Conservation (phyloP, 306 rosid genomes). For the Vachellia collinsii region DNA sequence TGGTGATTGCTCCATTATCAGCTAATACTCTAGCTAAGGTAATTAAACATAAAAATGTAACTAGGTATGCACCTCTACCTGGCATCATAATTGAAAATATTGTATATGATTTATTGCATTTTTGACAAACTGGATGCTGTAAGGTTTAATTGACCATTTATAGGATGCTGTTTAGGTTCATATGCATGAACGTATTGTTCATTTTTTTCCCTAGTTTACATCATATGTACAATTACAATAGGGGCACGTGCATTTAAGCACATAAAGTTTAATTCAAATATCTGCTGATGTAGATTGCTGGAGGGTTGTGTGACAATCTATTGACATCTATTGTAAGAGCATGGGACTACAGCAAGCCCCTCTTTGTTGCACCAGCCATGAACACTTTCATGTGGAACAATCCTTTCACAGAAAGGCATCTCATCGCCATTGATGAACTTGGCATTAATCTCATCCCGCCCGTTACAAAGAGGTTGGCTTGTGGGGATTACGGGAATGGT, state of each 20-base stretch:
- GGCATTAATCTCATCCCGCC: slow-evolving; percentile 79
- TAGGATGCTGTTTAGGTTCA: no score
- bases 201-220: slow-evolving; percentile 7
- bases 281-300: slow-evolving; percentile 63
- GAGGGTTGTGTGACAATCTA: slow-evolving; percentile 83
- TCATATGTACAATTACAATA: slow-evolving; percentile 2
- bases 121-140: slow-evolving; percentile 4
- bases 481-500: slow-evolving; percentile 87
- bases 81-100: slow-evolving; percentile 3
- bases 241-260: not conserved
- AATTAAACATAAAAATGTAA: slow-evolving; percentile 30
- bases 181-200: slow-evolving; percentile 6
- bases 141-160: not conserved
- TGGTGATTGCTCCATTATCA: slow-evolving; percentile 89
- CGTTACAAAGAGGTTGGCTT: slow-evolving; percentile 76
- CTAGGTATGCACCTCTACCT: slow-evolving; percentile 7
- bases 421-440: slow-evolving; percentile 65
- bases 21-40: slow-evolving; percentile 94
- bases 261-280: slow-evolving; percentile 1
- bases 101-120: not conserved
- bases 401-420: slow-evolving; percentile 73
- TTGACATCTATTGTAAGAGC: slow-evolving; percentile 77
- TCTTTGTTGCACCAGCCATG: slow-evolving; percentile 92
- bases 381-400: slow-evolving; percentile 73
- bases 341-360: slow-evolving; percentile 82